These are phyloP conservation scores for Leucaena leucocephala DNA, from an alignment of 306 rosid species.

Conservation along the genomic window DNA sequence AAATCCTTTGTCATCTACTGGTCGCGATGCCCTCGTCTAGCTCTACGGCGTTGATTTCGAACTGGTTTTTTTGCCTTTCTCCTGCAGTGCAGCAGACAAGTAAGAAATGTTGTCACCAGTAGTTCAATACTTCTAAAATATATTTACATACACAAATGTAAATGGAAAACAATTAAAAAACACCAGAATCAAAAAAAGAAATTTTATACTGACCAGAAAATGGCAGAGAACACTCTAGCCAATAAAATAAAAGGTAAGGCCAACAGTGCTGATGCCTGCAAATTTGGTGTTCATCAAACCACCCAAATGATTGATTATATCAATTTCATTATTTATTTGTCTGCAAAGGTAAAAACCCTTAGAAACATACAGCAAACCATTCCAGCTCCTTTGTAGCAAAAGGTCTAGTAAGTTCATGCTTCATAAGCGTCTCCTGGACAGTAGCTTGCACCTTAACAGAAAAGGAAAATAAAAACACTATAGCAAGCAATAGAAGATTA, in stretches of 20 bases:
- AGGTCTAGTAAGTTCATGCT: constrained; percentile 76
- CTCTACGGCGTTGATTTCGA: constrained; percentile 73
- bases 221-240: constrained; percentile 64
- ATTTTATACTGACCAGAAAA: constrained; percentile 66
- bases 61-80: constrained; percentile 62
- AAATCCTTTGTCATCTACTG: constrained; percentile 47
- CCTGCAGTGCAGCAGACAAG: constrained; percentile 52
- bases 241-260: constrained; percentile 77
- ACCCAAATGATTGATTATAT: neutral
- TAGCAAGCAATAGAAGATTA: constrained; percentile 6
- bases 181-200: constrained; percentile 14
- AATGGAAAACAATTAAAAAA: constrained; percentile 15
- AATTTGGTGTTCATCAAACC: constrained; percentile 35
- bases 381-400: constrained; percentile 90
- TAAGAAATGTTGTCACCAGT: neutral
- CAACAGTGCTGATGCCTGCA: constrained; percentile 95
- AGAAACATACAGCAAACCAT: constrained; percentile 88
- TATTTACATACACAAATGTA: neutral
- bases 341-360: constrained; percentile 23
- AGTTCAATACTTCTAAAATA: neutral
- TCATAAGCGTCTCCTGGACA: constrained; percentile 67
- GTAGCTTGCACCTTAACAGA: constrained; percentile 68
- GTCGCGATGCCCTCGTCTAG: constrained; percentile 76
- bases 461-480: constrained; percentile 34
- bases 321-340: constrained; percentile 8